Conservation (phyloP, 108 stramenopile species). For the Craspedostauros australis region DNA sequence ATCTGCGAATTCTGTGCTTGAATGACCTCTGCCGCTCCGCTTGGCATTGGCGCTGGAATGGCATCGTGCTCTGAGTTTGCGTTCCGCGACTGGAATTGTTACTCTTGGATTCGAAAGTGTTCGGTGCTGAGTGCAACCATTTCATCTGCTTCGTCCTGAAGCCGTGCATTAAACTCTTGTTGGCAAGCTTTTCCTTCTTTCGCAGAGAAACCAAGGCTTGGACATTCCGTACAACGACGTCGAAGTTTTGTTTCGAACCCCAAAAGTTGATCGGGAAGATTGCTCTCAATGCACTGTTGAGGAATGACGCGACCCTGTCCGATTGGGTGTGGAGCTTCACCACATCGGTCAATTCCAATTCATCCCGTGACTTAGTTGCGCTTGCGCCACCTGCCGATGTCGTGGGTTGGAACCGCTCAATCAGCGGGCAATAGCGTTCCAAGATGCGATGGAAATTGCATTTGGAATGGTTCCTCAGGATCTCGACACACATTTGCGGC, state of each 20-base stretch:
- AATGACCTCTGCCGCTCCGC: too few relatives aligned
- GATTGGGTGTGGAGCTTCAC: constrained; percentile 37
- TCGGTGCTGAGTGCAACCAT: constrained; percentile 46
- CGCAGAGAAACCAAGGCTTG: constrained; percentile 53
- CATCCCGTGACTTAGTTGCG: too few relatives aligned
- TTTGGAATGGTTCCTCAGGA: constrained; percentile 30
- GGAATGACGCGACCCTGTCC: constrained; percentile 44
- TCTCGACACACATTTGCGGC: constrained; percentile 41
- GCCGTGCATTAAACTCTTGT: constrained; percentile 53
- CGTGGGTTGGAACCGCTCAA: too few relatives aligned
- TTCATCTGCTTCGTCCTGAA: constrained; percentile 50
- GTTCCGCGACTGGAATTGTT: not conserved
- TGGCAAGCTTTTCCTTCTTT: constrained; percentile 56
- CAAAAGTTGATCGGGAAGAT: constrained; percentile 68
- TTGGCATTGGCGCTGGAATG: too few relatives aligned
- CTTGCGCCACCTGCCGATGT: too few relatives aligned
- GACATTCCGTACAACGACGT: constrained; percentile 29
- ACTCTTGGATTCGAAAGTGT: not conserved
- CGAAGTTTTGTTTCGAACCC: constrained; percentile 69
- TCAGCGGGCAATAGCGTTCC: constrained; percentile 59
- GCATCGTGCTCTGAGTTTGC: not conserved
- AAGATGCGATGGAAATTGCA: constrained; percentile 66
- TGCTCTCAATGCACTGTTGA: constrained; percentile 31
- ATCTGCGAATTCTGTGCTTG: too few relatives aligned
- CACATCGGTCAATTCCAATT: too few relatives aligned